Base-by-base conservation (phyloP, 116 monocot species). In the Trichopus zeylanicus region DNA sequence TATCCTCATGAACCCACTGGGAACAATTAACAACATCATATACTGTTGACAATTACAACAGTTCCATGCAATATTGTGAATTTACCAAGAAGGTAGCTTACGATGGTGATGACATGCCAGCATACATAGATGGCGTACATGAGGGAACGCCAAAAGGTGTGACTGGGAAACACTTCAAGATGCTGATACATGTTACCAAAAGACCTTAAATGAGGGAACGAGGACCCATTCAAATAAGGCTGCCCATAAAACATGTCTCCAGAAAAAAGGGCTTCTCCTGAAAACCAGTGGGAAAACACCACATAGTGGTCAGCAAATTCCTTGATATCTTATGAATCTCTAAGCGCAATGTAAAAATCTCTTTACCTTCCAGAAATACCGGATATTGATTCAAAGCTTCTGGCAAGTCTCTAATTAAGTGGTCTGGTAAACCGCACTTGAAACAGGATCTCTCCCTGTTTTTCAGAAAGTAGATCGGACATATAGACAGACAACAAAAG, bases 391-490 rank as follows among this genome's bases (percentile, higher is more conserved):
- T 63, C 12, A 67, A 73, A 51, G 61, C 66, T 29, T 33, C 53
- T 47, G 78, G 84, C 32, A 81, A 89, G 31, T 89, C 88, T 81
- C 84, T 77, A 55, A 84, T 60, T 26, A 89, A 69, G 61, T 89
- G 88, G 66, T 81, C 62, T 60, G 81, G 78, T 48, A 84, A 84
- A 19, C 84, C 84, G 70, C 88, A 89, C 66, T 73, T 78, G 56
- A 78, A 89, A 55, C 88, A 89, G 47, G 51, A 78, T 25, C 84
- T 67, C 16, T 73, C 78, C 46, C 66, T 71, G 77, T 81, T 56
- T 75, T 55, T 3, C 35, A 37, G 9, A 26, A 29, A 60, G 1
- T 15, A n/a, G 49, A 7, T 49, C 19, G 22, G 19, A 23, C 1
- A 23, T 10, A 29, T 29, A 5, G 47, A 48, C 10, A 61, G 42